Conservation (phyloP, 1,284 basidiomycete species). For the Puccinia sorghi region DNA sequence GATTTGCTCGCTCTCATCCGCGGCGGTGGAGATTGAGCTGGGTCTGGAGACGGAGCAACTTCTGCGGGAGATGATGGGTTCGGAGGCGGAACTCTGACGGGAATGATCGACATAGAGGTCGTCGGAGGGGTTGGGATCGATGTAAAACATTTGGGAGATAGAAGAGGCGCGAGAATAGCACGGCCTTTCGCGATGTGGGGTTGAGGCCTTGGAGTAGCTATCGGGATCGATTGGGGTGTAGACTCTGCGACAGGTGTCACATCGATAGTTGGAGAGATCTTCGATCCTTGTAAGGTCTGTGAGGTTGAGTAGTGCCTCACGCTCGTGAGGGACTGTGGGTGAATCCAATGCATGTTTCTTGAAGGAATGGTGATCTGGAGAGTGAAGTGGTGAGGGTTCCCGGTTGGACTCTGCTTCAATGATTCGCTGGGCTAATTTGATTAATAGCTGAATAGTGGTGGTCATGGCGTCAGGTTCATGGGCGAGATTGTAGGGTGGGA, state of each 20-base stretch:
- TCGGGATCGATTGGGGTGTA: constrained; percentile 5
- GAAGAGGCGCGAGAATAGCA: constrained; percentile 30
- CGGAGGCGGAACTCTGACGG: constrained; percentile 31
- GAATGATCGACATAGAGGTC: constrained; percentile 26
- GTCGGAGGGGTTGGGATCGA: neutral
- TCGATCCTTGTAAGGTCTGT: neutral
- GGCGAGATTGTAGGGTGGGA: neutral
- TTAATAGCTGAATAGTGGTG: constrained; percentile 5
- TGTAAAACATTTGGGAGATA: constrained; percentile 14
- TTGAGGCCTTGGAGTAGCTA: constrained; percentile 35
- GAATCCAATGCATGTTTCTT: neutral
- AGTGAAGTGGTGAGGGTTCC: neutral
- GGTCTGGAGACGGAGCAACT: constrained; percentile 7
- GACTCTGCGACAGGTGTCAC: constrained; percentile 25
- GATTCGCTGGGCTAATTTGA: constrained; percentile 25
- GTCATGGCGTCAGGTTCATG: constrained; percentile 3
- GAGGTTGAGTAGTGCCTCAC: neutral
- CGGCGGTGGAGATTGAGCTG: constrained; percentile 16
- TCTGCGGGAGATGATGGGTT: constrained; percentile 13
- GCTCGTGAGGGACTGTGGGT: neutral
- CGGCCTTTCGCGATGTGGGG: constrained; percentile 30
- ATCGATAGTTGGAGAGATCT: constrained; percentile 12
- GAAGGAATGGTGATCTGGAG: neutral
- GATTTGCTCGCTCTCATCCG: constrained; percentile 47
- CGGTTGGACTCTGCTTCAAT: constrained; percentile 10